Evolutionary conservation across 306 rosid genomes (phyloP).

Genomic region (Glycine latifolia): DNA sequence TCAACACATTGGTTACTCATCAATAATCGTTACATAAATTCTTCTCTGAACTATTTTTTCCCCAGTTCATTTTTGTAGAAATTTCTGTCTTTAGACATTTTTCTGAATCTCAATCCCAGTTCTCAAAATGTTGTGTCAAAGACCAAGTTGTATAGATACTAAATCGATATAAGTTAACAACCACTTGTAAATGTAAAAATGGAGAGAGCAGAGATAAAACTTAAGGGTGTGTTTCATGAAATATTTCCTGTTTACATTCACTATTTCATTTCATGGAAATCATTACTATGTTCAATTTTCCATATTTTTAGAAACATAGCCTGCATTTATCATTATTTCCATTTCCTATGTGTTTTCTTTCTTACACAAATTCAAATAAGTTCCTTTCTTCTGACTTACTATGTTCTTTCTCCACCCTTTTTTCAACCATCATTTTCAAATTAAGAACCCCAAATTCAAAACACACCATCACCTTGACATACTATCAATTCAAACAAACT

Average conservation of each 20-base stretch:
- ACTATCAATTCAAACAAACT: neutral
- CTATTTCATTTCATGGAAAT: neutral
- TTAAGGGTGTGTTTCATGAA: neutral
- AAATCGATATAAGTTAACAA: neutral
- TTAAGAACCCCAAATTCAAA: neutral
- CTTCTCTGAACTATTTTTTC: neutral
- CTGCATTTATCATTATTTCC: neutral
- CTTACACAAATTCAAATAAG: neutral
- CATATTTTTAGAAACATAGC: neutral
- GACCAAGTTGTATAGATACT: neutral
- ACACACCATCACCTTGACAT: neutral
- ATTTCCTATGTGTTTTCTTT: neutral
- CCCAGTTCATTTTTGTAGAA: neutral
- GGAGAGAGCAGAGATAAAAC: neutral
- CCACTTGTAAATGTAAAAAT: constrained; percentile 6
- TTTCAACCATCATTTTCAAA: neutral
- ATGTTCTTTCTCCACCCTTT: neutral
- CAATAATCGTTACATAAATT: neutral
- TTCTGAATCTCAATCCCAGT: neutral
- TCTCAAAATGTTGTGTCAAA: neutral
- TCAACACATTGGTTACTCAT: constrained; percentile 39
- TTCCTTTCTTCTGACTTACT: neutral
- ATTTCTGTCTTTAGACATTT: neutral
- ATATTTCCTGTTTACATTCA: neutral
- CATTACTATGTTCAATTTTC: neutral